Evolutionary conservation across 345 rosid genomes (phyloP), one percentile per base, ranked within the genome.

Genomic region (Eucalyptus cloeziana): DNA sequence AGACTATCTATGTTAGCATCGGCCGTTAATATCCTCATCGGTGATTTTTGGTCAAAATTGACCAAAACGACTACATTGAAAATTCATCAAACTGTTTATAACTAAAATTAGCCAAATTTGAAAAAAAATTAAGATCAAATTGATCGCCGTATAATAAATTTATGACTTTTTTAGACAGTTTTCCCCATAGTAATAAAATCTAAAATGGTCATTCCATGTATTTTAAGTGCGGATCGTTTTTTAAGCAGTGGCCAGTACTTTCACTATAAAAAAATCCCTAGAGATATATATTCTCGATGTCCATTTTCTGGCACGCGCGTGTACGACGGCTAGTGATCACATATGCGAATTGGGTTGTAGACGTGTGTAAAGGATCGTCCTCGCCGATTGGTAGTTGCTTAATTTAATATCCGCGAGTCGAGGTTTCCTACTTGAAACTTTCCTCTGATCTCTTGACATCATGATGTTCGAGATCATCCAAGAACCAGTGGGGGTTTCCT

Each of bases 31-130:
- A 16, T 33, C 3, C 6, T 3, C 22, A 10, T 69, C 4, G 8
- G 0, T 0, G 2, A 8, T 69, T 31, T 8, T 10, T 4, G 3
- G 4, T 1, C 1, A 31, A 31, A 69, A 69, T 33, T 16, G 4
- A 2, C 2, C 3, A 69, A 21, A 69, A 33, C 0, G 13, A 69
- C 3, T 7, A 4, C 5, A 8, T 67, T 16, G 2, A 16, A 69
- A 69, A 8, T 31, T 69, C 4, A 17, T 33, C 12, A 67, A 31
- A n/a, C 31, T 0, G 1, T 69, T 69, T 31, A 69, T 10, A 13
- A 31, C 5, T 31, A 24, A 67, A 67, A 31, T 31, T 67, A 19
- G 8, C 11, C 21, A n/a, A 17, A n/a, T 52, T 52, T 52, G 4
- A 16, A 52, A 19, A 13, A 52, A 52, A 52, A 0, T 15, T 31